Conservation (phyloP, 2,329 filamentous ascomycete species). For the Westerdykella aurantiaca region DNA sequence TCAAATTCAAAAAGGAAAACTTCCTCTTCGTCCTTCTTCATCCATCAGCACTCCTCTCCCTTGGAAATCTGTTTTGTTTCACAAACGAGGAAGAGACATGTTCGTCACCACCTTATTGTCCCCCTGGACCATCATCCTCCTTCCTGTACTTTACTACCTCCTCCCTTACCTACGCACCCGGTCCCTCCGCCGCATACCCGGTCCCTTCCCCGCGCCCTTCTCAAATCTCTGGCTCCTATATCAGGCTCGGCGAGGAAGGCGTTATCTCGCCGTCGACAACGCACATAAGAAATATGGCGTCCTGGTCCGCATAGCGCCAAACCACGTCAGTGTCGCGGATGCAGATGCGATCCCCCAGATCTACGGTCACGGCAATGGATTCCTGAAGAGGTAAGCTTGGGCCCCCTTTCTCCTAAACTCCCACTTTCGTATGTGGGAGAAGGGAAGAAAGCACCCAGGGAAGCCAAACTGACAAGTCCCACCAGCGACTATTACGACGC, state of each 20-base stretch:
- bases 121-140: constrained; percentile 44
- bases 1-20: no score
- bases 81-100: constrained; percentile 15
- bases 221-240: constrained; percentile 75
- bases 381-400: constrained; percentile 41
- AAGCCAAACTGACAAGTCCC: neutral
- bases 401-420: neutral
- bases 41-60: no score
- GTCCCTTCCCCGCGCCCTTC: constrained; percentile 61
- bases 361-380: constrained; percentile 60
- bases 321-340: constrained; percentile 78
- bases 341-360: constrained; percentile 68
- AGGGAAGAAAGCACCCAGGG: no score
- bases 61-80: no score
- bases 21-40: no score
- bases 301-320: constrained; percentile 76
- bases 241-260: constrained; percentile 55
- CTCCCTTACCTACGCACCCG: constrained; percentile 56
- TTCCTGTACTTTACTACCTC: constrained; percentile 51
- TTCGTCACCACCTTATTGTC: constrained; percentile 37
- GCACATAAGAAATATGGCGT: constrained; percentile 70
- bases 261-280: constrained; percentile 57
- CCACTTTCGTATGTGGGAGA: neutral
- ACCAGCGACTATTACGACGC: constrained; percentile 79
- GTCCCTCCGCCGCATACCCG: constrained; percentile 52